Evolutionary conservation across 1,284 basidiomycete genomes (phyloP), one percentile per base, ranked within the genome.

Genomic region (Apiotrichum gamsii): DNA sequence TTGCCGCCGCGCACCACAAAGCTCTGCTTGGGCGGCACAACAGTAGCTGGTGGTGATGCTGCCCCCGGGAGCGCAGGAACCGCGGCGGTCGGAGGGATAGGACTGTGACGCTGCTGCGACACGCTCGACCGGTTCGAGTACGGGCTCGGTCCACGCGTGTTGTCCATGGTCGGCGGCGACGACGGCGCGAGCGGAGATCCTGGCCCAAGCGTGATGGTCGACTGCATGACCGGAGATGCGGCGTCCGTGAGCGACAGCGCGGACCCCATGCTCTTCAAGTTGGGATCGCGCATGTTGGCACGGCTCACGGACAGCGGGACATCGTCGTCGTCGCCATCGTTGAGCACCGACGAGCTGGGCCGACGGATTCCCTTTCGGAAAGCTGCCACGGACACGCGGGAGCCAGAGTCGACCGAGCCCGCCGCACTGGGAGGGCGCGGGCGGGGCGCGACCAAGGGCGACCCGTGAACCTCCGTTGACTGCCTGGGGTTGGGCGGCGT

Each of bases 321-420:
- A 41, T 70, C 66, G 24, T 70, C 67, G 28, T 67, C 68, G 28
- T 60, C 60, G 4, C 36, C 47, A 28, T 55, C 57, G 16, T 11
- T 25, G 4, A 54, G 35, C 23, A 49, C 34, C 8, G 43, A 41
- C 8, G 48, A 52, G 38, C 62, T 65, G 2, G 64, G 62, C 13
- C 68, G 48, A 14, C 69, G 48, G 11, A 69, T 58, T 0, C 59
- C 61, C 42, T 59, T 61, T 35, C 64, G 46, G 52, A 70, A 70
- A 0, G 65, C 67, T 1, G 61, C 69, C 9, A 62, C 62, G 20
- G 36, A 69, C 58, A 25, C 58, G 49, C 23, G 59, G 4, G 59
- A 49, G 9, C 28, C 18, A 3, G 54, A 41, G 16, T 49, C 49
- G 21, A 48, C 41, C 1, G 64, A 64, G 4, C 54, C 54, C 0